Evolutionary conservation across 192 early-diverging fungal species (phyloP), one percentile per base, ranked within the genome.

Genomic region (Thamnidium elegans): DNA sequence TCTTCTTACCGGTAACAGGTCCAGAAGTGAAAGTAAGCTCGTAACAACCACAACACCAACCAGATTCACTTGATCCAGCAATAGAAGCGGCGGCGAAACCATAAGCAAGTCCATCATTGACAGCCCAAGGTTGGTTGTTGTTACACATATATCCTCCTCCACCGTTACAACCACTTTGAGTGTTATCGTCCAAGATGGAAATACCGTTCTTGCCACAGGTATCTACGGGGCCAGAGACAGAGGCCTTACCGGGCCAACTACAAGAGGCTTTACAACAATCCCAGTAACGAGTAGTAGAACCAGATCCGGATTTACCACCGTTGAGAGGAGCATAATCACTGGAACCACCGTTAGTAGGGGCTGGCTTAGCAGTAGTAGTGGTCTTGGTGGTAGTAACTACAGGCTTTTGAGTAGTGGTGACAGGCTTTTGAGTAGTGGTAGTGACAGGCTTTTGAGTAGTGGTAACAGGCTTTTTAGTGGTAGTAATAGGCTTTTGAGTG

Each of bases 1-100:
- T 30, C n/a, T 45, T 71, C 46, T 71, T 71, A 13, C 70, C 70
- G 13, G 47, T 14, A n/a, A 66, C 47, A 30, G 50, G 15, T 44
- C 20, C 17, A 19, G 62, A 65, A 7, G 68, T 70, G 32, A 71
- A 71, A 3, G 46, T 66, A 10, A 71, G 42, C 3, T 65, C 63
- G 30, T 71, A 71, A 53, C 70, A 71, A 17, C 60, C 64, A 46
- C 70, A 71, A 32, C 64, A 65, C 55, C 55, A 71, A 4, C 50
- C 64, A 5, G 64, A 36, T 45, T 65, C 70, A 53, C 30, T 64
- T 17, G 55, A 54, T 13, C 68, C 62, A n/a, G 55, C 53, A 15
- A 70, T 50, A 36, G 21, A 58, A 14, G 68, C 68, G 26, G 70
- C 70, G 23, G 63, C 70, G 39, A 71, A 71, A 61, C 63, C 70